A percentile compares a stretch with the other conserved stretches of the same genome.
Conservation (phyloP, 441 rosid species). For the Flueggea neowawraea region DNA sequence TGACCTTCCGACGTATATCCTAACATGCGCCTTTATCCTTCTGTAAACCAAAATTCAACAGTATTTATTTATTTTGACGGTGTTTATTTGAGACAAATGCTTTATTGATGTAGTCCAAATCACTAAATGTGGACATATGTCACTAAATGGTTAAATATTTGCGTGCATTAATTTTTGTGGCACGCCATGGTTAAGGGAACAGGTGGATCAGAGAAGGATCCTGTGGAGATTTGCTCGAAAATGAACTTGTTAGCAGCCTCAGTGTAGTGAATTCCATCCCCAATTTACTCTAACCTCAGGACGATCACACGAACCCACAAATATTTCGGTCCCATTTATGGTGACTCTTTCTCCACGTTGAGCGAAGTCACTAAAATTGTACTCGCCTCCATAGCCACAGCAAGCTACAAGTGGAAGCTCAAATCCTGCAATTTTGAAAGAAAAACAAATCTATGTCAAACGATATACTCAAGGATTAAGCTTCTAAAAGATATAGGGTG, state of each 20-base stretch:
- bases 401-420: conserved; percentile 58
- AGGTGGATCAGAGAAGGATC: conserved; percentile 60
- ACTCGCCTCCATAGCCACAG: conserved; percentile 69
- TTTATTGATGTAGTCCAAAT: too few species aligned
- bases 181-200: conserved; percentile 58
- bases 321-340: conserved; percentile 43
- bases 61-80: too few species aligned
- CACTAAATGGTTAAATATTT: too few species aligned
- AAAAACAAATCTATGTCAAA: neutral
- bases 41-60: too few species aligned
- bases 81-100: too few species aligned
- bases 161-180: conserved; percentile 12
- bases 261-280: conserved; percentile 80
- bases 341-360: conserved; percentile 57
- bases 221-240: conserved; percentile 47
- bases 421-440: conserved; percentile 32
- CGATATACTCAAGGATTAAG: too few species aligned
- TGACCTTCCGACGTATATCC: too few species aligned
- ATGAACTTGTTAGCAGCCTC: conserved; percentile 78
- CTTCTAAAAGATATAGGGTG: too few species aligned
- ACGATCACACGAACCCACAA: conserved; percentile 49
- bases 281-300: conserved; percentile 56
- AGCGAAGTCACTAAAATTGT: conserved; percentile 32
- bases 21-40: too few species aligned
- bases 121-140: too few species aligned